Base-by-base conservation (phyloP, 805 yeast species). In the Starmerella davenportii region DNA sequence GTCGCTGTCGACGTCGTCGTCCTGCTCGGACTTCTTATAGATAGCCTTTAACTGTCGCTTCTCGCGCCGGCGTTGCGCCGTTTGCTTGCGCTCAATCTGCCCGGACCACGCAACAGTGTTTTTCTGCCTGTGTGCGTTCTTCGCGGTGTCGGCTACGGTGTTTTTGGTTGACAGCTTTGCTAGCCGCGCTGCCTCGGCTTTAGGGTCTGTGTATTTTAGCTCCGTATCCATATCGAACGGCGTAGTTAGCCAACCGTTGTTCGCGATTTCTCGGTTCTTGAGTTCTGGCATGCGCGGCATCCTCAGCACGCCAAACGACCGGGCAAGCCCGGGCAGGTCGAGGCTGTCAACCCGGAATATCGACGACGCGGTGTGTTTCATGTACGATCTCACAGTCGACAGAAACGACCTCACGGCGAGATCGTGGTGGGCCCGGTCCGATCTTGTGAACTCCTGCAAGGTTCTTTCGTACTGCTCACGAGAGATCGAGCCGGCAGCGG, bases 261-360 rank as follows among this genome's bases (percentile, higher is more conserved):
- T 70, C 0, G 84, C 79, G 50, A 74, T 59, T 2, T 65, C 70
- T 29, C 59, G 52, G 23, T 64, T 52, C 18, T 75, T 68, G 24
- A 73, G 60, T 53, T 90, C 99, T 0, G 98, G 98, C 96, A 92
- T 90, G 48, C 75, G 72, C 7, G 99, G 99, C 42, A 87, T 59
- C 48, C 95, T 66, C 32, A 80, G 58, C 2, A 90, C 57, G 1
- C 95, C 93, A 56, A 79, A 84, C 62, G 79, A 65, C 46, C 64
- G 68, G 1, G 90, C 93, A 5, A 79, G 45, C 0, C 76, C 78
- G 20, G 74, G 54, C 48, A 78, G 78, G 54, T 87, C 92, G 39
- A 90, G 58, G 5, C 72, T 58, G 37, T 69, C 69, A 19, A 80
- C 49, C 45, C 96, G 64, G 62, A 90, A 90, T 15, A 90, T 87